Base-by-base conservation (phyloP, 805 yeast genomes). In the Lachancea lanzarotensis region DNA sequence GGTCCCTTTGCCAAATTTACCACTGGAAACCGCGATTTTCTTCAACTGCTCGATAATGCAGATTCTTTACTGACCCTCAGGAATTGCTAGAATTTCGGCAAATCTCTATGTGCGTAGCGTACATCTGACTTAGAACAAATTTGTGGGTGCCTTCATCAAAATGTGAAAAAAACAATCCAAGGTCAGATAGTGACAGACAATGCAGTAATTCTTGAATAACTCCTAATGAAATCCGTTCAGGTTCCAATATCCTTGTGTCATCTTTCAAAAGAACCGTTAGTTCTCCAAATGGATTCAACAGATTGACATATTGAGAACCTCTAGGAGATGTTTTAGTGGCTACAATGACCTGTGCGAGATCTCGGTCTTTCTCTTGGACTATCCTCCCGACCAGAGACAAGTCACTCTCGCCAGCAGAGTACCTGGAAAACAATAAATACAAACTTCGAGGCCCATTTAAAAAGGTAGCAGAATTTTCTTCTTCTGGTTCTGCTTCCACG, bases 201-300 rank as follows among this genome's bases (percentile, higher is more conserved):
- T 43, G 16, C 16, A 52, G 29, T 12, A 51, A 43, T 8, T 45
- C 42, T 18, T 26, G 26, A n/a, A 48, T 34, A 5, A 22, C 26
- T 10, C 33, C 36, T 11, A 12, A 10, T 8, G 26, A 4, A 7
- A 33, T 19, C n/a, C 7, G n/a, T 2, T 37, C 30, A 15, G 35
- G 19, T 12, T 52, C 47, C 19, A 34, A 36, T 1, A 29, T n/a
- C 26, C 37, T 36, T 13, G 48, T 34, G 31, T 51, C 52, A 5
- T 42, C 43, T 26, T 44, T 39, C 16, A 39, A 38, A 20, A 48
- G 50, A 20, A 52, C 49, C 27, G 37, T 45, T 36, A 52, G 44
- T 19, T 52, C 53, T 3, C 60, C 60, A 27, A 46, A 25, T 16
- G 37, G 43, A 43, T 53, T 48, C 45, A 55, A 42, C 18, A 55